phyloP scores from a whole-genome alignment of 805 yeast genomes.

The Candida silvicultrix region DNA sequence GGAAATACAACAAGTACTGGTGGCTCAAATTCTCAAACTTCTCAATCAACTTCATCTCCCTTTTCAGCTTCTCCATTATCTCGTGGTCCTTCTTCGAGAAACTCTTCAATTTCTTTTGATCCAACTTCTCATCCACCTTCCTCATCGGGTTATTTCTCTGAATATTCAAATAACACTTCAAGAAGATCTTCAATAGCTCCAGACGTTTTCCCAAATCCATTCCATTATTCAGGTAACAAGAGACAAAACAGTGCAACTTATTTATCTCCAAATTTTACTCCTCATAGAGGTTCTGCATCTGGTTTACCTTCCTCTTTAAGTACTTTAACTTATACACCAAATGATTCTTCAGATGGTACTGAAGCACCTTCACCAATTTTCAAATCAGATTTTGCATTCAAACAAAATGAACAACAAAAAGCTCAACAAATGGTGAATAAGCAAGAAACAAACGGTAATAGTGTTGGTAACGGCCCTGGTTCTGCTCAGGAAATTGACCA shows the following conservation, averaged over 20 bases:
- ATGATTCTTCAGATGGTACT: conserved; percentile 7
- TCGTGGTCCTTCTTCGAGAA: conserved; percentile 31
- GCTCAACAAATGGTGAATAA: not conserved
- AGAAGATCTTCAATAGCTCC: conserved; percentile 38
- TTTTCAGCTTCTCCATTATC: conserved; percentile 28
- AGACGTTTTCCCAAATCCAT: conserved; percentile 33
- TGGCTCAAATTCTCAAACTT: conserved; percentile 12
- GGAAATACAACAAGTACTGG: no score
- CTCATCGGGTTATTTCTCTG: not conserved
- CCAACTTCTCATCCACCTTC: conserved; percentile 11
- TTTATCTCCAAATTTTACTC: conserved; percentile 16
- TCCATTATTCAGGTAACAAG: conserved; percentile 3
- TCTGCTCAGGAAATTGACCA: not conserved
- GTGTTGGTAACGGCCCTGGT: not conserved
- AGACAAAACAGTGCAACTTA: conserved; percentile 16
- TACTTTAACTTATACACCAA: conserved; percentile 12
- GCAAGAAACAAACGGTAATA: not conserved
- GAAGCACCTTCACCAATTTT: not conserved
- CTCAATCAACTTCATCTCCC: conserved; percentile 15
- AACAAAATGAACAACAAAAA: not conserved
- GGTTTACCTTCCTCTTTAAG: conserved; percentile 18
- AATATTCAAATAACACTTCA: conserved; percentile 22
- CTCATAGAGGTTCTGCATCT: conserved; percentile 16
- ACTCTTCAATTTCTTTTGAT: conserved; percentile 33
- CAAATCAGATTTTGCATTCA: not conserved